Conservation (phyloP, 2,329 filamentous ascomycete species). For the Alternaria sp. region DNA sequence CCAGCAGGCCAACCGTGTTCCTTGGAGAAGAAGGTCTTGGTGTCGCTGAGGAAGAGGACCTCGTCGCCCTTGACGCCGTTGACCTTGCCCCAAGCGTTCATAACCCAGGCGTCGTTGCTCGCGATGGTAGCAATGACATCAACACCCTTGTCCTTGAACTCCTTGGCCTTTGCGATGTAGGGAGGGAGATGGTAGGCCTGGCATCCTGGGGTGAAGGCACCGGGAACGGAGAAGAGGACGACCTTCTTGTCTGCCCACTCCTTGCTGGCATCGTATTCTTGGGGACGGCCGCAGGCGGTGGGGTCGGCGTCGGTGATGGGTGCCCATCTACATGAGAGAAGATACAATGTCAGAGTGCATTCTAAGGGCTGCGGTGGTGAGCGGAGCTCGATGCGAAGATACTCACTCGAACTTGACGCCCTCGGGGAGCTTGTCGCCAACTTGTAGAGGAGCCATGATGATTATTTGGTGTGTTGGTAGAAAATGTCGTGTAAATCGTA, state of each 20-base stretch:
- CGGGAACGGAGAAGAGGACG: conserved; percentile 71
- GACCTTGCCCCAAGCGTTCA: conserved; percentile 90
- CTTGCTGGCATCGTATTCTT: conserved; percentile 80
- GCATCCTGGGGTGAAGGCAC: conserved; percentile 88
- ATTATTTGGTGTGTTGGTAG: conserved; percentile 4
- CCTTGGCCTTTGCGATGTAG: conserved; percentile 77
- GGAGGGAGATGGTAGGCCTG: conserved; percentile 80
- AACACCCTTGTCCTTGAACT: conserved; percentile 77
- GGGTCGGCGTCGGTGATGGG: conserved; percentile 76
- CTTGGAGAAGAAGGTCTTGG: conserved; percentile 75
- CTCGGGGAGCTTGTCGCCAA: conserved; percentile 82
- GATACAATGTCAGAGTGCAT: background rate
- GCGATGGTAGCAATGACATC: conserved; percentile 83
- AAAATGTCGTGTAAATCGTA: background rate
- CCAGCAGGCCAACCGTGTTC: conserved; percentile 75
- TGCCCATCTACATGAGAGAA: conserved; percentile 65
- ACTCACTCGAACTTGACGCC: conserved; percentile 77
- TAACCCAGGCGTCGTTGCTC: conserved; percentile 84
- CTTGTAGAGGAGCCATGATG: conserved; percentile 71
- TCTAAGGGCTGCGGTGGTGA: background rate
- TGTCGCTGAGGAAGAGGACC: conserved; percentile 79
- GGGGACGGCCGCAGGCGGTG: conserved; percentile 77
- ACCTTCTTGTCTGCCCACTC: conserved; percentile 75
- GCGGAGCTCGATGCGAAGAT: background rate
- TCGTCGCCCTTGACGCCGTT: conserved; percentile 76